phyloP scores from a whole-genome alignment of 2,329 filamentous ascomycete genomes.

The Fusarium heterosporum region DNA sequence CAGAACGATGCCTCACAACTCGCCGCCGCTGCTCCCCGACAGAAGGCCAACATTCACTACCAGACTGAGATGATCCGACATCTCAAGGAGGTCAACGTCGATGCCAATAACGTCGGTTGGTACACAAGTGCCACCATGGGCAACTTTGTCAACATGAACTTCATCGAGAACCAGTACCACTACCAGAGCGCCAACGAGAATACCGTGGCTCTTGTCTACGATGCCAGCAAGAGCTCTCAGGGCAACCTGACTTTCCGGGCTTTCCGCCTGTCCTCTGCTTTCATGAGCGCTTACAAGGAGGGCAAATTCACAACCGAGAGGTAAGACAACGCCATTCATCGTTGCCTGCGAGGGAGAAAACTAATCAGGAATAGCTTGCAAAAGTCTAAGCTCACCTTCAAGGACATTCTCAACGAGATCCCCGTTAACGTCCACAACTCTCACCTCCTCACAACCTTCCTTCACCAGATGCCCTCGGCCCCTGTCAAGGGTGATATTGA shows the following conservation, averaged over 20 bases:
- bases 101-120: slow-evolving; percentile 98
- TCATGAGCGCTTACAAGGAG: slow-evolving; percentile 95
- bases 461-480: slow-evolving; percentile 86
- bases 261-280: slow-evolving; percentile 87
- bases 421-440: slow-evolving; percentile 95
- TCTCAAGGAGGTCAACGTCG: slow-evolving; percentile 96
- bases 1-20: slow-evolving; percentile 80
- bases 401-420: slow-evolving; percentile 92
- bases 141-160: slow-evolving; percentile 94
- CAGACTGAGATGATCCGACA: slow-evolving; percentile 98
- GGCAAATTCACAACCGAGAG: slow-evolving; percentile 96
- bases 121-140: slow-evolving; percentile 99
- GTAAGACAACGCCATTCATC: slow-evolving; percentile 62
- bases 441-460: slow-evolving; percentile 92
- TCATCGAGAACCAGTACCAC: slow-evolving; percentile 97
- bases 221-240: slow-evolving; percentile 94
- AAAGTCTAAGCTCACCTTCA: slow-evolving; percentile 93
- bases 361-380: slow-evolving; percentile 73
- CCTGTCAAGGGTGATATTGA: slow-evolving; percentile 73
- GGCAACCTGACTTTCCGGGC: slow-evolving; percentile 90
- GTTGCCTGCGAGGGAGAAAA: not conserved
- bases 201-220: slow-evolving; percentile 91
- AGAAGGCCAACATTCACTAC: slow-evolving; percentile 89
- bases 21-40: slow-evolving; percentile 88
- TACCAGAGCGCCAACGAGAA: slow-evolving; percentile 96